Evolutionary conservation across 2,329 filamentous ascomycete species (phyloP).

Genomic region (Beauveria asiatica): DNA sequence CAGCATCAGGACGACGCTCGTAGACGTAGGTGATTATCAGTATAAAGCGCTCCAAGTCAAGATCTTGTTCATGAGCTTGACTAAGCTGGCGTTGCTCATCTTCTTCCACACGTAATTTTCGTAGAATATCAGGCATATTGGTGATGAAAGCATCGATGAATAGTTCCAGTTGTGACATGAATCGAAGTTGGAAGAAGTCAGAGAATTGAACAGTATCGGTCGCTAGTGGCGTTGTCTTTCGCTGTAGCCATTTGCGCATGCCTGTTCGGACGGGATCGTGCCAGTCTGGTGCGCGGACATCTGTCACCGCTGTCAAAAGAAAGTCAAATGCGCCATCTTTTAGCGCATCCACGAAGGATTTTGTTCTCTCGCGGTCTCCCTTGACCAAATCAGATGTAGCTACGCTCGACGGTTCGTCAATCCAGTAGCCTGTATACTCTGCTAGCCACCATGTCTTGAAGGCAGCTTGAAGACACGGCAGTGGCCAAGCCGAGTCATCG

Average conservation of each 20-base stretch:
- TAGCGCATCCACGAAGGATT: slow-evolving; percentile 59
- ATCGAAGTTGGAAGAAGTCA: slow-evolving; percentile 58
- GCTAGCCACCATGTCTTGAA: slow-evolving; percentile 80
- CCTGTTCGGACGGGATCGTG: slow-evolving; percentile 78
- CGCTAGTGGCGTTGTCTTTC: slow-evolving; percentile 63
- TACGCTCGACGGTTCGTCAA: slow-evolving; percentile 58
- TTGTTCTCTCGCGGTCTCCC: slow-evolving; percentile 62
- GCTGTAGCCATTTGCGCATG: slow-evolving; percentile 72
- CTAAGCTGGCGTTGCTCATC: slow-evolving; percentile 73
- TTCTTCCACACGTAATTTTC: slow-evolving; percentile 78
- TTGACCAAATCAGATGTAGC: slow-evolving; percentile 55
- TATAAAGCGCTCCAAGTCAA: slow-evolving; percentile 81
- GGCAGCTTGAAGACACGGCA: slow-evolving; percentile 71
- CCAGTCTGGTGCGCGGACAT: slow-evolving; percentile 75
- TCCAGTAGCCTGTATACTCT: slow-evolving; percentile 85
- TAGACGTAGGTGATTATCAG: slow-evolving; percentile 89
- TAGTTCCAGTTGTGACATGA: slow-evolving; percentile 75
- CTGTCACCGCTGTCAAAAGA: slow-evolving; percentile 73
- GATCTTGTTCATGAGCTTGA: slow-evolving; percentile 55
- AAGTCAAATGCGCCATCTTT: slow-evolving; percentile 92
- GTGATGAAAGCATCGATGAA: slow-evolving; percentile 92
- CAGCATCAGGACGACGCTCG: slow-evolving; percentile 74
- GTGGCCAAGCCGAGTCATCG: slow-evolving; percentile 61
- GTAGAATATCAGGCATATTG: slow-evolving; percentile 86
- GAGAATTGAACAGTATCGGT: slow-evolving; percentile 62